Evolutionary conservation across 257 asterid species (phyloP), one percentile per base, ranked within the genome.

Genomic region (Nicotiana attenuata): DNA sequence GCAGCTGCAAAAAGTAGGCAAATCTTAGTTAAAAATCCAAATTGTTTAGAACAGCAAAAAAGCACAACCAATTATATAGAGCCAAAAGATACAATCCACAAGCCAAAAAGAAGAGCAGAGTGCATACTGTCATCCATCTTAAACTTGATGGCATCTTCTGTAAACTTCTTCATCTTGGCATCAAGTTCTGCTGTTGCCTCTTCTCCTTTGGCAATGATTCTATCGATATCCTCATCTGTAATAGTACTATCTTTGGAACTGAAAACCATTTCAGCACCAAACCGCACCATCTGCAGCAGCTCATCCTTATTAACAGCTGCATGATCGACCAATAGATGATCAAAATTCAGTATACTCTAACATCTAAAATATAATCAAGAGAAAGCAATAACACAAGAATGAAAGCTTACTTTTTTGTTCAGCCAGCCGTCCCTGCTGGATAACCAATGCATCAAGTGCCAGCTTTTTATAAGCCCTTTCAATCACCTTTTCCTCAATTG

Each of bases 261-360:
- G 92, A 96, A 96, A 85, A 96, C 99, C 99, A 96, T 96, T 91
- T 94, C 99, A 81, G 99, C 99, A 84, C 99, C 99, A 89, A 94
- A 96, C 80, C 99, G 90, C 85, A 96, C 98, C 99, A 93, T 96
- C 88, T 96, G 98, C 78, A 96, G 92, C 85, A 96, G 91, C 85
- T 96, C 99, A 83, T 94, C 99, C 88, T 96, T 96, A 82, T 96
- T 96, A 29, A 93, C 99, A 89, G 99, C 99, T 96, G 89, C 87
- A 88, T 75, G 53, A 55, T 68, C 81, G 26, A 81, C 76, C n/a
- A 56, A 67, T 2, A 59, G 38, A 17, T 71, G 59, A 81, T 66
- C 68, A 85, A 50, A 41, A 41, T 26, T 82, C 64, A 41, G 76
- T 82, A 59, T 24, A n/a, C 45, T 31, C 35, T 61, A 65, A 57